A percentile compares a stretch with the other conserved stretches of the same genome.
These are phyloP conservation scores for Castanea mollissima DNA, from an alignment of 306 rosid species.

Conservation along the genomic window DNA sequence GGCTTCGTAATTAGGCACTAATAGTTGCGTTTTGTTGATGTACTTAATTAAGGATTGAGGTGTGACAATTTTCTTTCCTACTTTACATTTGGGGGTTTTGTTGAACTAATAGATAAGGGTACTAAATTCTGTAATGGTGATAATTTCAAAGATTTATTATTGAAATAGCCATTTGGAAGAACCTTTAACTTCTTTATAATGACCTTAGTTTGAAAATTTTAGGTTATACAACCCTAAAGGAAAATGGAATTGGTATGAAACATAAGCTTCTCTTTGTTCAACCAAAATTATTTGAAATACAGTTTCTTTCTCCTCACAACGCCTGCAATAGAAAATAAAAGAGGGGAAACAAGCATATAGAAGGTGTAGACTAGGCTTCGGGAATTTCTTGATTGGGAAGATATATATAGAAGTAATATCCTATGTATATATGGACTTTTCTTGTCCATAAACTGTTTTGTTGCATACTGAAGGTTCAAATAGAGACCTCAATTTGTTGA, in stretches of 20 bases:
- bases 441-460: conserved; percentile 20
- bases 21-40: no score
- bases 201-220: not conserved
- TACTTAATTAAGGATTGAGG: no score
- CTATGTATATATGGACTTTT: conserved; percentile 45
- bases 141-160: not conserved
- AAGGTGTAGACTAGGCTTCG: not conserved
- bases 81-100: not conserved
- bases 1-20: not conserved
- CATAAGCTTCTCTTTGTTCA: not conserved
- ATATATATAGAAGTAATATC: conserved; percentile 2
- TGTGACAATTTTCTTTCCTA: not conserved
- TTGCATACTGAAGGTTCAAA: conserved; percentile 24
- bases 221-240: conserved; percentile 1
- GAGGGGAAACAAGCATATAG: not conserved
- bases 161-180: not conserved
- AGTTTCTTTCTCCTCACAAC: not conserved
- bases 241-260: not conserved
- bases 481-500: conserved; percentile 14
- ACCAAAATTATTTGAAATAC: not conserved
- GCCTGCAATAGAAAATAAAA: conserved; percentile 17
- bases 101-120: not conserved
- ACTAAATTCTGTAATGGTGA: not conserved
- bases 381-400: conserved; percentile 15
- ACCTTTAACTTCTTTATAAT: not conserved